Base-by-base conservation (phyloP, 2,329 filamentous ascomycete species). In the Penicillium italicum region DNA sequence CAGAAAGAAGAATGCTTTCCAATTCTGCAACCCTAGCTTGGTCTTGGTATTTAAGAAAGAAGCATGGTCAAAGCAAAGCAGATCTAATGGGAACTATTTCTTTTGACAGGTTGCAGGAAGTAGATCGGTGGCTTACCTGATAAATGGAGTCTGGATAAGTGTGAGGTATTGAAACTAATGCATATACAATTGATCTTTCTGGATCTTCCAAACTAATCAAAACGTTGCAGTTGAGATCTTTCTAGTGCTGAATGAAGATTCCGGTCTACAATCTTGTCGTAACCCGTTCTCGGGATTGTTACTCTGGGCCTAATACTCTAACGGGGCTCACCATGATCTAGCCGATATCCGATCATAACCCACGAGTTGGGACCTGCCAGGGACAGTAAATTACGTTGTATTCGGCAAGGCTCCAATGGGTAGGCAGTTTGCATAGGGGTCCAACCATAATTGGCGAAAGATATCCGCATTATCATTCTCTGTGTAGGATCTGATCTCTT, bases 301-400 rank as follows among this genome's bases (percentile, higher is more conserved):
- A 28, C 10, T 7, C n/a, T 8, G 11, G 12, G 16, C 37, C 48
- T 38, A 37, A 49, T 55, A 47, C 26, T 57, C 12, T 24, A 28
- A 53, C n/a, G 31, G 50, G 43, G 18, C 33, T 50, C 45, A 30
- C 40, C 4, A 42, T 28, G 22, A 36, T 20, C 48, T 33, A 51
- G 50, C 31, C 50, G 48, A 44, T 31, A 59, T 38, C 22, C 38
- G 61, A 63, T 62, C 57, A 60, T 57, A 58, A 56, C 68, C 68
- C 69, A 72, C 66, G 67, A 71, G 65, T 57, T 62, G 47, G 56
- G 55, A 59, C 62, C 62, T 64, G 63, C 56, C 67, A 68, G 68
- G 68, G 65, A 62, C 62, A 62, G 57, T 33, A 49, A 61, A 62
- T 56, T 62, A 59, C 48, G 60, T 62, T 63, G 63, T 66, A 64